phyloP scores from a whole-genome alignment of 768 basidiomycete genomes.

The Rhizopogon roseolus region DNA sequence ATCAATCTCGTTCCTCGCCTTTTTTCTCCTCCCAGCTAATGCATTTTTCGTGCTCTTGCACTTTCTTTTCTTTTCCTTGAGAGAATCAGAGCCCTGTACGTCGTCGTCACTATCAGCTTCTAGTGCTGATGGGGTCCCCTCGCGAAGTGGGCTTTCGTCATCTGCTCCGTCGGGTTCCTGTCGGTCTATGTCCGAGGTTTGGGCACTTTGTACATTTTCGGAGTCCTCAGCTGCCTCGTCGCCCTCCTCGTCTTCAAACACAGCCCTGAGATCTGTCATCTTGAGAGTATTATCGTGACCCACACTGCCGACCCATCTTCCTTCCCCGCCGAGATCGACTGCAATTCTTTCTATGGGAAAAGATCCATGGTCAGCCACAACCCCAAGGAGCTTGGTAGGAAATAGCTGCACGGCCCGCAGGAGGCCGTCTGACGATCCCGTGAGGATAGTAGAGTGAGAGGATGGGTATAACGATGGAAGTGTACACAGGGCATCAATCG shows the following conservation, averaged over 20 bases:
- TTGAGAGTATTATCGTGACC: slow-evolving; percentile 86
- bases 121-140: slow-evolving; percentile 5
- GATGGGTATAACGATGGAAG: slow-evolving; percentile 59
- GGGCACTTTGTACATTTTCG: slow-evolving; percentile 16
- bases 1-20: slow-evolving; percentile 54
- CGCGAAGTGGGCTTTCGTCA: slow-evolving; percentile 11
- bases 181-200: slow-evolving; percentile 9
- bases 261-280: slow-evolving; percentile 77
- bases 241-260: slow-evolving; percentile 48
- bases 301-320: slow-evolving; percentile 88
- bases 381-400: slow-evolving; percentile 85
- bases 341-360: slow-evolving; percentile 88
- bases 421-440: slow-evolving; percentile 90
- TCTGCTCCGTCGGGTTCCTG: slow-evolving; percentile 13
- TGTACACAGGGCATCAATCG: slow-evolving; percentile 80
- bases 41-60: slow-evolving; percentile 50
- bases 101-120: slow-evolving; percentile 22
- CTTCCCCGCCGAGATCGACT: slow-evolving; percentile 50
- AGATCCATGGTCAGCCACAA: slow-evolving; percentile 87
- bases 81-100: slow-evolving; percentile 20
- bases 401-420: slow-evolving; percentile 83
- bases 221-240: slow-evolving; percentile 13
- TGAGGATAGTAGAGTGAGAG: slow-evolving; percentile 69
- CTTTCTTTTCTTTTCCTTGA: slow-evolving; percentile 48
- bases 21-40: slow-evolving; percentile 46